Evolutionary conservation across 176 grass and related monocot species (phyloP).

Genomic region (Oryza rufipogon): DNA sequence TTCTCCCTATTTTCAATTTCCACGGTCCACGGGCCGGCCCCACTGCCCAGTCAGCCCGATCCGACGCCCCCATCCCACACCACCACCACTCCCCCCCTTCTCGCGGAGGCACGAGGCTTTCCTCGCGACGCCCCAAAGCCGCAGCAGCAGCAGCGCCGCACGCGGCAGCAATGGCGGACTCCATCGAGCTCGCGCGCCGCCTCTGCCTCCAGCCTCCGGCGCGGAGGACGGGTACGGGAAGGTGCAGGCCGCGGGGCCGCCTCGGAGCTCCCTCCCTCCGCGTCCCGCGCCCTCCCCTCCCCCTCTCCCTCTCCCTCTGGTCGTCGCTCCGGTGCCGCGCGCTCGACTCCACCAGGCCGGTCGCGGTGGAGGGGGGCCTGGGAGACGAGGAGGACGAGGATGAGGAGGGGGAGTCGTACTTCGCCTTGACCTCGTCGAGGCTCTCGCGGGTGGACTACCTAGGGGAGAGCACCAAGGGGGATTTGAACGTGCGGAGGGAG

Average conservation of each 20-base stretch:
- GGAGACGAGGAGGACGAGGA: slow-evolving; percentile 44
- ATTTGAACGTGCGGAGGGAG: slow-evolving; percentile 81
- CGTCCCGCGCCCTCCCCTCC: slow-evolving; percentile 25
- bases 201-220: slow-evolving; percentile 15
- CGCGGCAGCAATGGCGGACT: slow-evolving; percentile 48
- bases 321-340: slow-evolving; percentile 46
- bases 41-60: slow-evolving; percentile 5
- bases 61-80: slow-evolving; percentile 15
- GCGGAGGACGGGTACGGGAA: neutral
- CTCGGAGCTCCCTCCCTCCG: neutral
- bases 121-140: neutral
- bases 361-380: slow-evolving; percentile 41
- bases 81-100: neutral
- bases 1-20: neutral
- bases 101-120: neutral
- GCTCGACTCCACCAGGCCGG: slow-evolving; percentile 43
- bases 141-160: slow-evolving; percentile 12
- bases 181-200: slow-evolving; percentile 43
- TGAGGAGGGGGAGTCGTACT: slow-evolving; percentile 64
- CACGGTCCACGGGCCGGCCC: neutral
- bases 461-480: slow-evolving; percentile 93
- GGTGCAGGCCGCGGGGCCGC: neutral
- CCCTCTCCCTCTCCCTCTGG: neutral
- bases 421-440: slow-evolving; percentile 84
- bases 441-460: slow-evolving; percentile 89